Conservation (phyloP, 495 filamentous ascomycete species). For the Aspergillus diversus region DNA sequence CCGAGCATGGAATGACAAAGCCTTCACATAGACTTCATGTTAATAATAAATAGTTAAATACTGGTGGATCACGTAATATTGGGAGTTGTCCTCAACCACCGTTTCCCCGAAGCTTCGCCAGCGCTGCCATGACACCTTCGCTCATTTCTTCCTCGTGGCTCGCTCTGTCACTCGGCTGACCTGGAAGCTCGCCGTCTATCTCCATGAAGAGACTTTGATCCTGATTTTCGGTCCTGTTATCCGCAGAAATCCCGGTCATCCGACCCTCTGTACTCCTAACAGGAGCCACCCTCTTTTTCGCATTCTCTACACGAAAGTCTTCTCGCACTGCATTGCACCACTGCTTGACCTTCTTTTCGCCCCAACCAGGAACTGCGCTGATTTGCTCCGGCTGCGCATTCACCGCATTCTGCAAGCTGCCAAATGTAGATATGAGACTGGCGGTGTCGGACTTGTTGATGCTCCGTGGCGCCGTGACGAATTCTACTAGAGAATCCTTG, state of each 20-base stretch:
- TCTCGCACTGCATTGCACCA: slow-evolving; percentile 84
- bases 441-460: slow-evolving; percentile 96
- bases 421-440: slow-evolving; percentile 83
- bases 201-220: slow-evolving; percentile 27
- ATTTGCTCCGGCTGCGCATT: slow-evolving; percentile 89
- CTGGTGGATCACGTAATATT: not conserved
- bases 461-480: slow-evolving; percentile 83
- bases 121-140: slow-evolving; percentile 59
- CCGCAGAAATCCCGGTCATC: slow-evolving; percentile 8
- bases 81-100: slow-evolving; percentile 18
- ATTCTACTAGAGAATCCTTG: slow-evolving; percentile 87
- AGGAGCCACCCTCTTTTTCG: slow-evolving; percentile 56
- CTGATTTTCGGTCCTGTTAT: not conserved
- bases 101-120: slow-evolving; percentile 55
- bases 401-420: slow-evolving; percentile 79
- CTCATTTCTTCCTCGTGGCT: slow-evolving; percentile 42
- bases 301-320: slow-evolving; percentile 75
- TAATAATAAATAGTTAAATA: no score
- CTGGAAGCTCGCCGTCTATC: slow-evolving; percentile 17
- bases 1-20: no score
- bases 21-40: no score
- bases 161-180: not conserved
- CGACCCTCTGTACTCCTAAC: slow-evolving; percentile 19
- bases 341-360: slow-evolving; percentile 86
- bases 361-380: slow-evolving; percentile 82